Evolutionary conservation across 208 protist genomes (phyloP), one percentile per base, ranked within the genome.

Genomic region (Leishmania aethiopica): DNA sequence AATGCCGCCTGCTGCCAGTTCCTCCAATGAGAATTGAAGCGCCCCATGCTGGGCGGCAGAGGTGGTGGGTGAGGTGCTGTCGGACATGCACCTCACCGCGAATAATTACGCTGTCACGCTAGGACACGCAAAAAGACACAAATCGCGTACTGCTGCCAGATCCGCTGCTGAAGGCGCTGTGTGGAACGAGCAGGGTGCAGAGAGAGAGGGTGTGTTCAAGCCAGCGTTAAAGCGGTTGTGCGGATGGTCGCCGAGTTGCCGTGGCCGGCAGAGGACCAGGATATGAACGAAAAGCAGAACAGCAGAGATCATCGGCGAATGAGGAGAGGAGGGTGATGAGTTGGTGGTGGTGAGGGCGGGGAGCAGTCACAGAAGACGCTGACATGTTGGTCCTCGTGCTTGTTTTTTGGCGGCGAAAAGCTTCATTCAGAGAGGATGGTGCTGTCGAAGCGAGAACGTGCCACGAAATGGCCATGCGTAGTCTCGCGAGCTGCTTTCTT

Each of bases 1-100:
- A 19, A 88, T 79, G 17, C 91, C 91, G 3, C 97, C 97, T 17
- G 96, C 95, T 0, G 94, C 55, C 32, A 98, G 74, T 76, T 97
- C 93, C 37, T 75, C 57, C 37, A 80, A 51, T 17, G 86, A 86
- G 73, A 96, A 82, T 45, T 88, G 87, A 35, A 95, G 79, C 3
- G 76, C 42, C 51, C 81, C 79, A 75, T 80, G 80, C n/a, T 77
- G 51, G 55, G 40, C 73, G 49, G 76, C 78, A 7, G 79, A 83
- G 28, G 47, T 80, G 64, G 62, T 49, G 22, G 60, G 51, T 5
- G 77, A 64, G 4, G 75, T 79, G 77, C 66, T 67, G 77, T 71
- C 77, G n/a, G 69, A 42, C 82, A 85, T 85, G 42, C 62, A 69
- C 37, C 42, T 51, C 49, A 77, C 40, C 35, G 55, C 22, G 69